Conservation (phyloP, 2,329 filamentous ascomycete genomes). For the Ploettnerulaceae sp. region DNA sequence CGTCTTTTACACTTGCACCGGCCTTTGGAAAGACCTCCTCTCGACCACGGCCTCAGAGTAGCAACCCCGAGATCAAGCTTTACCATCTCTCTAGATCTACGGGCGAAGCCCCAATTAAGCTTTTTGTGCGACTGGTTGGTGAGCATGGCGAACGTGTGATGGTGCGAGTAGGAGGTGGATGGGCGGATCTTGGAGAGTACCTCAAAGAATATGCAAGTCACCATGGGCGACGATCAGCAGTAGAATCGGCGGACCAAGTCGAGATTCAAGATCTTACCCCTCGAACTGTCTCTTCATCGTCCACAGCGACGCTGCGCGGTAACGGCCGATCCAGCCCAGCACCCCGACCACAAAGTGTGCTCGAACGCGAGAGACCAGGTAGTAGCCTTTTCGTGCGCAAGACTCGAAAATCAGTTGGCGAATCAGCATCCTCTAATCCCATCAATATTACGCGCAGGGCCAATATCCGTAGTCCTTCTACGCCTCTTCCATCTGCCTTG, state of each 20-base stretch:
- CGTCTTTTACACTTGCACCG: conserved; percentile 66
- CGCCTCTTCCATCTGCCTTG: neutral
- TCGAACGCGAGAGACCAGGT: conserved; percentile 25
- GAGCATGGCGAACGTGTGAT: conserved; percentile 89
- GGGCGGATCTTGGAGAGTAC: conserved; percentile 94
- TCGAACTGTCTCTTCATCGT: conserved; percentile 28
- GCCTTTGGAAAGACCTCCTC: conserved; percentile 42
- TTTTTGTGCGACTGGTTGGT: conserved; percentile 89
- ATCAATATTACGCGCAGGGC: neutral
- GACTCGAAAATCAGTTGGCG: conserved; percentile 26
- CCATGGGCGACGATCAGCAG: conserved; percentile 67
- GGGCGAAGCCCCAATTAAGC: conserved; percentile 83
- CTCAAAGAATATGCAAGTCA: conserved; percentile 89
- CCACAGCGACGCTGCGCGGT: conserved; percentile 21
- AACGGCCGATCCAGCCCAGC: conserved; percentile 39
- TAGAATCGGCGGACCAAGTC: conserved; percentile 46
- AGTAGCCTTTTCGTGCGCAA: conserved; percentile 30
- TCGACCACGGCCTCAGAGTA: conserved; percentile 44
- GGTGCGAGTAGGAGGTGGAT: conserved; percentile 97
- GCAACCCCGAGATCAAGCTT: conserved; percentile 74
- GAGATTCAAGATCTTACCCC: conserved; percentile 53
- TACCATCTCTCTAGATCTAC: conserved; percentile 86
- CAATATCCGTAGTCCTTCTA: neutral
- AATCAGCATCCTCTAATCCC: conserved; percentile 5
- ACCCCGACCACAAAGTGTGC: conserved; percentile 26